phyloP scores from a whole-genome alignment of 1,284 basidiomycete genomes.

The Ceratobasidium sp. region DNA sequence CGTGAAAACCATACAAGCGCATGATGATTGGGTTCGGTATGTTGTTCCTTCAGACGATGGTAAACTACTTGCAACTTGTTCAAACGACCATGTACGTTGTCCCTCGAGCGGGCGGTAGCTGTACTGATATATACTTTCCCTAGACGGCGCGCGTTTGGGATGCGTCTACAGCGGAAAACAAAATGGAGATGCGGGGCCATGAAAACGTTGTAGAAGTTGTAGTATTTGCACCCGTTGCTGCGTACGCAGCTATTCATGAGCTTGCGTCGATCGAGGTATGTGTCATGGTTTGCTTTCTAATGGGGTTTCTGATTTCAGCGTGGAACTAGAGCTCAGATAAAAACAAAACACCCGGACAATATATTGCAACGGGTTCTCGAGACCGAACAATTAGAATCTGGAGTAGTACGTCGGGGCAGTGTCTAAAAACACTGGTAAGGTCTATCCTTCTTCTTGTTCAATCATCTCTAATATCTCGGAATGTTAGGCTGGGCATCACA shows the following conservation, averaged over 20 bases:
- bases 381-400: slow-evolving; percentile 92
- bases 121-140: slow-evolving; percentile 40
- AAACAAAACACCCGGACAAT: slow-evolving; percentile 65
- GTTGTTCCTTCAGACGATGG: slow-evolving; percentile 82
- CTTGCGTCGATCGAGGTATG: slow-evolving; percentile 78
- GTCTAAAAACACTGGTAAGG: slow-evolving; percentile 73
- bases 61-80: slow-evolving; percentile 80
- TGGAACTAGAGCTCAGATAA: slow-evolving; percentile 52
- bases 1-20: slow-evolving; percentile 71
- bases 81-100: slow-evolving; percentile 84
- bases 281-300: slow-evolving; percentile 36
- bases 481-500: slow-evolving; percentile 79
- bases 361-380: slow-evolving; percentile 84
- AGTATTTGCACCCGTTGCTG: slow-evolving; percentile 81
- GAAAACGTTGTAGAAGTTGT: slow-evolving; percentile 90
- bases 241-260: slow-evolving; percentile 84
- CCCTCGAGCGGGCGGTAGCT: neutral
- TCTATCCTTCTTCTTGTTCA: slow-evolving; percentile 38
- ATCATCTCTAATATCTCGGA: neutral
- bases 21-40: slow-evolving; percentile 80
- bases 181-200: slow-evolving; percentile 88
- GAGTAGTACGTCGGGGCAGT: slow-evolving; percentile 84
- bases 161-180: slow-evolving; percentile 79
- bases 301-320: slow-evolving; percentile 7
- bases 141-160: slow-evolving; percentile 91